Base-by-base conservation (phyloP, 1,284 basidiomycete species). In the Microbotryum saponariae region DNA sequence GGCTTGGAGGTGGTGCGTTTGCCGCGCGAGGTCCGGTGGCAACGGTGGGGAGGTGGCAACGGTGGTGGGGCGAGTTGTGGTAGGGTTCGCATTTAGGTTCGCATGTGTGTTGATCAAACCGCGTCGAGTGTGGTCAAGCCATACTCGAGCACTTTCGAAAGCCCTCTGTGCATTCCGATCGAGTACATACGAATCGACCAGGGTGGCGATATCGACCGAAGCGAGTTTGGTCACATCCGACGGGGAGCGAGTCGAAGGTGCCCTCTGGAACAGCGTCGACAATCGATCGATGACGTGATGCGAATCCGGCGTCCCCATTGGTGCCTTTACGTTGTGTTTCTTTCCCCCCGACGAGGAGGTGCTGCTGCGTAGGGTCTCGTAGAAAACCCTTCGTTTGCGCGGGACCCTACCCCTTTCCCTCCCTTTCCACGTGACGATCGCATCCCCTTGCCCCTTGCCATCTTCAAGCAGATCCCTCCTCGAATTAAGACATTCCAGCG, bases 121-220 rank as follows among this genome's bases (percentile, higher is more conserved):
- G 5, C 16, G 62, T 14, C 58, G 57, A 16, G 62, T 58, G 18
- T 37, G n/a, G 4, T 2, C 8, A 2, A 68, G 60, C 66, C 66
- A 68, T 9, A 45, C n/a, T 18, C 60, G 51, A 50, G 64, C 59
- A 8, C 63, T 45, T 4, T 33, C 48, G 56, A 62, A 55, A 2
- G 64, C 66, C 2, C 60, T 58, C 16, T 20, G 23, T 1, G 16
- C 27, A 0, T 58, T 51, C 4, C 45, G 23, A 6, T 63, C 59
- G 20, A 50, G 54, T 0, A 62, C 48, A 4, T 66, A 54, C 2
- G 48, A 29, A 12, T 68, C 55, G 16, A 58, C 52, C 29, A 68
- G 60, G 0, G 51, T 49, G 3, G 62, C 18, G 51, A 66, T 9
- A 51, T 58, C 62, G n/a, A 56, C 57, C 6, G 31, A 16, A 12